Evolutionary conservation across 2,329 filamentous ascomycete genomes (phyloP).

Genomic region (Trichoderma cornu-damae): DNA sequence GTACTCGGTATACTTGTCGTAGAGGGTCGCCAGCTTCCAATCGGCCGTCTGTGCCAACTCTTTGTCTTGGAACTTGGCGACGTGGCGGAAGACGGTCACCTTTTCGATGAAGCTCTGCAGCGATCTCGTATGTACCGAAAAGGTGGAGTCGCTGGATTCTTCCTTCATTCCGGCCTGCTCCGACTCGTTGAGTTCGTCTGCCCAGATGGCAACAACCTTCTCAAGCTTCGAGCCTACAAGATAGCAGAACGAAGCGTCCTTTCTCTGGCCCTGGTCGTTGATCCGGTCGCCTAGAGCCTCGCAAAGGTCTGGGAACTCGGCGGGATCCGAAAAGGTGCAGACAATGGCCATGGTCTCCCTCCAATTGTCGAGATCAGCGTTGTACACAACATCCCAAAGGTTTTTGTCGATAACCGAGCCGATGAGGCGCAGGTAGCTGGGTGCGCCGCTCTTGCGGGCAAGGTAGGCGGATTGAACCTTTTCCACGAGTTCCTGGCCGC

Average conservation of each 20-base stretch:
- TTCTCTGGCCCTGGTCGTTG: slow-evolving; percentile 68
- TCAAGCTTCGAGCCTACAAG: slow-evolving; percentile 93
- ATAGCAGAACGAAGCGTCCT: slow-evolving; percentile 95
- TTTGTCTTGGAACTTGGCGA: slow-evolving; percentile 81
- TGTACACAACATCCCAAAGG: slow-evolving; percentile 96
- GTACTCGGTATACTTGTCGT: slow-evolving; percentile 95
- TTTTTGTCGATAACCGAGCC: slow-evolving; percentile 94
- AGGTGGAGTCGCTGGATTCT: slow-evolving; percentile 68
- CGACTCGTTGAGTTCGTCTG: slow-evolving; percentile 77
- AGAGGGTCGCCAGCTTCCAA: slow-evolving; percentile 85
- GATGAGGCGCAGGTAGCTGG: slow-evolving; percentile 87
- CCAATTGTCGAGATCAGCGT: slow-evolving; percentile 88
- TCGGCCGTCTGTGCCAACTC: slow-evolving; percentile 66
- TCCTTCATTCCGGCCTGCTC: slow-evolving; percentile 70
- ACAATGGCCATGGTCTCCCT: slow-evolving; percentile 94
- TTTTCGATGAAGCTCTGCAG: slow-evolving; percentile 96
- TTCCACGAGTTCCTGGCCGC: slow-evolving; percentile 86
- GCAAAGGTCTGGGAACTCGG: slow-evolving; percentile 90
- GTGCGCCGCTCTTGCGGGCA: slow-evolving; percentile 71
- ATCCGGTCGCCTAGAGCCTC: slow-evolving; percentile 91
- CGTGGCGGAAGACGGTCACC: slow-evolving; percentile 91
- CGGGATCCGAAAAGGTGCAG: slow-evolving; percentile 89
- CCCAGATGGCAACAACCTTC: slow-evolving; percentile 95
- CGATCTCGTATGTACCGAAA: slow-evolving; percentile 83
- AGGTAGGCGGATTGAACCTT: slow-evolving; percentile 92